Evolutionary conservation across 345 rosid species (phyloP).

Genomic region (Sonneratia caseolaris): DNA sequence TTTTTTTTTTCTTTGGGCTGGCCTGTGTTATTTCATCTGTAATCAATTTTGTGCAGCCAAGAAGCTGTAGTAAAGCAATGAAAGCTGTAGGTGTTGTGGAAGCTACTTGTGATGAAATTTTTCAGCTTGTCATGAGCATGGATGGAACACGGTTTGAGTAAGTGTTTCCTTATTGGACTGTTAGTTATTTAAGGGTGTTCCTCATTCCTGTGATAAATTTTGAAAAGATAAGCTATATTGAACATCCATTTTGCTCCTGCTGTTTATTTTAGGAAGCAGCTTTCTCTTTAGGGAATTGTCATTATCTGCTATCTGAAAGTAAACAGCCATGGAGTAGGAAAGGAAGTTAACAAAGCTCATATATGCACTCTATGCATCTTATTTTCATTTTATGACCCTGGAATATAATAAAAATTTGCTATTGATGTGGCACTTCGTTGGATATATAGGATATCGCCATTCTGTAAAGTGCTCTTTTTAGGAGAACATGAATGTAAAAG

Average conservation of each 20-base stretch:
- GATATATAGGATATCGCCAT: neutral
- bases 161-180: conserved; percentile 31
- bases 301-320: neutral
- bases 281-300: neutral
- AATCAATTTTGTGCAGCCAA: conserved; percentile 55
- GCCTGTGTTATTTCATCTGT: conserved; percentile 1
- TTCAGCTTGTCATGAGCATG: conserved; percentile 99
- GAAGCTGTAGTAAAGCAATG: conserved; percentile 99
- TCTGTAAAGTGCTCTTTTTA: neutral
- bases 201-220: neutral
- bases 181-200: neutral
- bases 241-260: neutral
- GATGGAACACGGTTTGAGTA: conserved; percentile 98
- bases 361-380: neutral
- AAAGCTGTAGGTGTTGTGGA: conserved; percentile 99
- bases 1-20: conserved; percentile 12
- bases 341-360: neutral
- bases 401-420: neutral
- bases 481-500: neutral
- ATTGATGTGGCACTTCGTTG: neutral
- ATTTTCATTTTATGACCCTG: neutral
- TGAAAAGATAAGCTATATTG: neutral
- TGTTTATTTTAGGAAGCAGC: neutral
- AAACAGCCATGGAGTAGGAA: neutral
- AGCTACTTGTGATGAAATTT: conserved; percentile 94